A percentile compares a stretch with the other conserved stretches of the same genome.
Evolutionary conservation across 2,329 filamentous ascomycete species (phyloP).

Genomic region (Hymenotorrendiella dingleyae): DNA sequence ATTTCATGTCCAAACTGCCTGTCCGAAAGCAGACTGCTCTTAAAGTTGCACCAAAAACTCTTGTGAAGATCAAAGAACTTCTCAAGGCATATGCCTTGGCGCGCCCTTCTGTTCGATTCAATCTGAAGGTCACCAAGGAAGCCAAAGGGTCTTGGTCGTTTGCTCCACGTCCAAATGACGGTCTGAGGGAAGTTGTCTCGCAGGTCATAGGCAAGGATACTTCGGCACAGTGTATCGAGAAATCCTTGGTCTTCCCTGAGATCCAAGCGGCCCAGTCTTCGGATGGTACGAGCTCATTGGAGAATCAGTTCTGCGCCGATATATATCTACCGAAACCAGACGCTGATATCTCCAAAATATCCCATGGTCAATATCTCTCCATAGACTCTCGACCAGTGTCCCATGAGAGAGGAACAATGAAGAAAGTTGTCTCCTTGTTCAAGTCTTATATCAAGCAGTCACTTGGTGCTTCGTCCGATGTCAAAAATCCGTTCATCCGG

Average conservation of each 20-base stretch:
- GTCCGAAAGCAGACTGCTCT: constrained; percentile 55
- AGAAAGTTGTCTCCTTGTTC: constrained; percentile 51
- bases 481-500: constrained; percentile 54
- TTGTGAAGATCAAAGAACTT: constrained; percentile 53
- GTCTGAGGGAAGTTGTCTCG: constrained; percentile 51
- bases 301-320: constrained; percentile 40
- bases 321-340: constrained; percentile 51
- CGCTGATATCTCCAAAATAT: constrained; percentile 39
- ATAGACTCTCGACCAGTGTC: constrained; percentile 63
- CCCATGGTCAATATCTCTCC: constrained; percentile 56
- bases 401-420: constrained; percentile 47
- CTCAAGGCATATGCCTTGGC: constrained; percentile 62
- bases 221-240: constrained; percentile 47
- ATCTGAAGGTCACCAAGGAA: constrained; percentile 51
- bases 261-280: constrained; percentile 2
- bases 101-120: constrained; percentile 55
- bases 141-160: constrained; percentile 54
- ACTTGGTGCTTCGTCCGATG: constrained; percentile 19
- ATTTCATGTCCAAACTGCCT: constrained; percentile 55
- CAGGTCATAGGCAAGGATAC: constrained; percentile 57
- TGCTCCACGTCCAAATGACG: constrained; percentile 45
- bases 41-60: constrained; percentile 51
- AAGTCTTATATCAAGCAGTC: constrained; percentile 41
- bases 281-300: not conserved
- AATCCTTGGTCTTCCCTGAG: constrained; percentile 16